Percentiles rank a stretch among this genome's conserved stretches.
Conservation (phyloP, 768 basidiomycete genomes). For the Glaciozyma antarctica region DNA sequence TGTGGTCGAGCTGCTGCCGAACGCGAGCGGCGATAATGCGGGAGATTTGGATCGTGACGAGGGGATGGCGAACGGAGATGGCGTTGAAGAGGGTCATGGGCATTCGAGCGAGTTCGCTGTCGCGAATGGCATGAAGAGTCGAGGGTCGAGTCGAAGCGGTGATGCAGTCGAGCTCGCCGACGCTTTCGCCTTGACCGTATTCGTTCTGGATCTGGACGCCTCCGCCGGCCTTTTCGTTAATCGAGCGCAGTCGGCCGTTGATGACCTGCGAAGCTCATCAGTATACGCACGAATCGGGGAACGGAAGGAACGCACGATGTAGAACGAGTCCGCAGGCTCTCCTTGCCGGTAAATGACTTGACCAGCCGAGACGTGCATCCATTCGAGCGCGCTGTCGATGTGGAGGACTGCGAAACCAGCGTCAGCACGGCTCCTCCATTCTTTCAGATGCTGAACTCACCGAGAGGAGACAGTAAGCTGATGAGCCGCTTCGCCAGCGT, state of each 20-base stretch:
- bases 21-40: slow-evolving; percentile 89
- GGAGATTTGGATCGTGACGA: slow-evolving; percentile 45
- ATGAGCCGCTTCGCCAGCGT: slow-evolving; percentile 95
- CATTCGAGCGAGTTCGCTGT: slow-evolving; percentile 93
- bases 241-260: slow-evolving; percentile 86
- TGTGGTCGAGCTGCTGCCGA: slow-evolving; percentile 57
- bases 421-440: no score
- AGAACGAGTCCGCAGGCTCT: slow-evolving; percentile 88
- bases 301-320: slow-evolving; percentile 51
- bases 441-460: slow-evolving; percentile 43
- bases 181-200: slow-evolving; percentile 93
- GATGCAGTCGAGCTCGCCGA: slow-evolving; percentile 96
- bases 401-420: slow-evolving; percentile 59
- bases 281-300: no score
- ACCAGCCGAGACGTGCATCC: slow-evolving; percentile 94
- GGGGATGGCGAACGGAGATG: slow-evolving; percentile 45
- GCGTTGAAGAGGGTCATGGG: slow-evolving; percentile 96
- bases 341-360: slow-evolving; percentile 89
- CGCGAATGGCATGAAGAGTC: slow-evolving; percentile 94
- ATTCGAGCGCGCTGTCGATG: slow-evolving; percentile 92
- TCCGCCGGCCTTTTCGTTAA: slow-evolving; percentile 67
- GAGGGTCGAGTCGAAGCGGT: slow-evolving; percentile 76
- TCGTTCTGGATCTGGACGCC: slow-evolving; percentile 75
- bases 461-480: slow-evolving; percentile 82
- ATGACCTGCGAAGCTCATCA: slow-evolving; percentile 46